Evolutionary conservation across 768 basidiomycete species (phyloP), one percentile per base, ranked within the genome.

Genomic region (Trametes elegans): DNA sequence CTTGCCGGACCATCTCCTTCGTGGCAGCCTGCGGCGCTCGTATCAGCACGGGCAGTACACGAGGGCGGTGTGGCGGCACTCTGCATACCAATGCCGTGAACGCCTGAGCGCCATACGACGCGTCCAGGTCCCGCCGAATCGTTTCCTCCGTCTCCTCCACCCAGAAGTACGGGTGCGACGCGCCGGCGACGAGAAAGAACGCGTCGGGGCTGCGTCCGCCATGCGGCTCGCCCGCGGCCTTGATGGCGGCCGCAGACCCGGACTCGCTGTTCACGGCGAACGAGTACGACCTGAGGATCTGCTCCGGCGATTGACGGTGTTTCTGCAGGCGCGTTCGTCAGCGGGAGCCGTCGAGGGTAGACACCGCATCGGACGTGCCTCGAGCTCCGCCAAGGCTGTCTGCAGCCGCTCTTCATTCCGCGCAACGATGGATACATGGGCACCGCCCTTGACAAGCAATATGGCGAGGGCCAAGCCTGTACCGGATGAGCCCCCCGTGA

Each of bases 341-440:
- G 31, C 21, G 24, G 7, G n/a, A 18, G 18, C 4, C 18, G 31
- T 21, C 2, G 28, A 7, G 19, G 21, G 39, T n/a, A 23, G 6
- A 31, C 23, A 18, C 34, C 16, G 42, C 21, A 52, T 23, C 28
- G 24, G 23, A 26, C 80, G 29, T 49, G 88, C 92, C 78, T 93
- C 84, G 24, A 95, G 68, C 39, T 78, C 71, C 28, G 69, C 71
- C 21, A 89, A 63, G 0, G 91, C 88, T 14, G 70, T 73, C 49
- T 82, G 77, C 10, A 94, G 71, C 55, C 80, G 83, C 40, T 73
- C 74, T 62, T 87, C 76, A 47, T 87, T 83, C 11, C 92, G 78
- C 7, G 92, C 93, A 9, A 95, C 87, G 55, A 95, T 91, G 7
- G 89, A 90, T 3, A 95, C 85, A 58, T 91, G 78, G 0, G 93